Evolutionary conservation across 2,329 filamentous ascomycete genomes (phyloP), one percentile per base, ranked within the genome.

Genomic region (Phaeoacremonium minimum): DNA sequence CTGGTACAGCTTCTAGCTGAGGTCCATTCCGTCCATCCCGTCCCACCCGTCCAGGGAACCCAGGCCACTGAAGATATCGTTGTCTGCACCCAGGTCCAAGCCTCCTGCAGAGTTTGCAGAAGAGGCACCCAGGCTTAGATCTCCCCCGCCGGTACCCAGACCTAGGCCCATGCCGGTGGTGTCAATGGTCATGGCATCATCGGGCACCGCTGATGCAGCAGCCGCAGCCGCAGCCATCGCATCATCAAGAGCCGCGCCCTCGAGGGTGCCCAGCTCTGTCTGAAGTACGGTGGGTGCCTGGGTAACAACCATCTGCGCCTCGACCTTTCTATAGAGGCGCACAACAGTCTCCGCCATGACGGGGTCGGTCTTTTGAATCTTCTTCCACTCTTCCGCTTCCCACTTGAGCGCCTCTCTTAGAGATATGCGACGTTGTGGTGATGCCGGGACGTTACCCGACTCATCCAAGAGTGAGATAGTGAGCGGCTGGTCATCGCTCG

Each of bases 241-340:
- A 32, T 69, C 64, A 9, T 53, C 62, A 13, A 73, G 51, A n/a
- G 9, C n/a, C 22, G 22, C n/a, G 9, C 22, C 22, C 9, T 26
- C 22, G 9, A 26, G 22, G 9, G 9, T n/a, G 22, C 22, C n/a
- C n/a, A 26, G 22, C 9, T 26, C 22, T 3, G 35, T 56, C 22
- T 26, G 22, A 9, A 26, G 22, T n/a, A 26, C n/a, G 22, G 9
- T n/a, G 22, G 22, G 22, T 9, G 9, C 9, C 9, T 26, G 22
- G 9, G 22, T 26, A 9, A 9, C 45, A 20, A 64, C 62, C 64
- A 85, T 71, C 51, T 83, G 80, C n/a, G 73, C 70, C 56, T 87
- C 80, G 9, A 86, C 80, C 3, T 71, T 67, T 17, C 80, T 68
- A 52, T 83, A 67, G 7, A 85, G 68, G 7, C 81, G 75, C 8